Conservation (phyloP, 768 basidiomycete genomes). For the Phylloporus sp. region DNA sequence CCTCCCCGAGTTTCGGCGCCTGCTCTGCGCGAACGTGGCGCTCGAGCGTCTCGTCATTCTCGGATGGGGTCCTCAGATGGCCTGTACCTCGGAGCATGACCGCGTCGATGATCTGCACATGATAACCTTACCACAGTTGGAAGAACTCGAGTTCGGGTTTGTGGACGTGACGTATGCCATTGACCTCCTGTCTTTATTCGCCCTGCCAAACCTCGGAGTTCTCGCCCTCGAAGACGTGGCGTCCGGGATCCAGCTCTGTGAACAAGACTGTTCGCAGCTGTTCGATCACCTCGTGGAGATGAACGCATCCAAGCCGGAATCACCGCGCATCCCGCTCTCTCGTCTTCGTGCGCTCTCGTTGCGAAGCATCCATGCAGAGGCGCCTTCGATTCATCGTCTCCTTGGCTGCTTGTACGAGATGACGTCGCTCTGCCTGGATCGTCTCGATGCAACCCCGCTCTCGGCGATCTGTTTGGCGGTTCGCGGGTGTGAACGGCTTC, state of each 20-base stretch:
- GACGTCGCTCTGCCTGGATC: slow-evolving; percentile 8
- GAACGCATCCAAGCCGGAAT: background rate
- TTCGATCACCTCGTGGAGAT: slow-evolving; percentile 31
- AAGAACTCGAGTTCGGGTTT: slow-evolving; percentile 39
- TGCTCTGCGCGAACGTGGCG: slow-evolving; percentile 36
- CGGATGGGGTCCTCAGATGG: slow-evolving; percentile 48
- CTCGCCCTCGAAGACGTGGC: slow-evolving; percentile 47
- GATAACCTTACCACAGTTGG: slow-evolving; percentile 30
- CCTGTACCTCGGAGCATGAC: background rate
- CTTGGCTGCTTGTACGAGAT: slow-evolving; percentile 1
- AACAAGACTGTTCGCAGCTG: slow-evolving; percentile 35
- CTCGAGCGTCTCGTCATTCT: slow-evolving; percentile 44
- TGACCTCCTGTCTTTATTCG: slow-evolving; percentile 36
- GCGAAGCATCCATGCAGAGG: slow-evolving; percentile 5
- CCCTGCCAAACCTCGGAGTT: slow-evolving; percentile 33
- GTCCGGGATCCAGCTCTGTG: slow-evolving; percentile 31
- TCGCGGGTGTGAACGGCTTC: slow-evolving; percentile 1
- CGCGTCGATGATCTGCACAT: background rate
- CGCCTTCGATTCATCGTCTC: slow-evolving; percentile 1
- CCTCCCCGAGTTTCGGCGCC: slow-evolving; percentile 40
- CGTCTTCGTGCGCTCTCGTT: slow-evolving; percentile 9
- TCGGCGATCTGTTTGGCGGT: slow-evolving; percentile 5
- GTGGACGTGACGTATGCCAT: slow-evolving; percentile 38
- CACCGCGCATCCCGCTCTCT: slow-evolving; percentile 1
- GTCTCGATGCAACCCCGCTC: slow-evolving; percentile 1